Conservation (phyloP, 2,329 filamentous ascomycete genomes). For the Neofusicoccum parvum region DNA sequence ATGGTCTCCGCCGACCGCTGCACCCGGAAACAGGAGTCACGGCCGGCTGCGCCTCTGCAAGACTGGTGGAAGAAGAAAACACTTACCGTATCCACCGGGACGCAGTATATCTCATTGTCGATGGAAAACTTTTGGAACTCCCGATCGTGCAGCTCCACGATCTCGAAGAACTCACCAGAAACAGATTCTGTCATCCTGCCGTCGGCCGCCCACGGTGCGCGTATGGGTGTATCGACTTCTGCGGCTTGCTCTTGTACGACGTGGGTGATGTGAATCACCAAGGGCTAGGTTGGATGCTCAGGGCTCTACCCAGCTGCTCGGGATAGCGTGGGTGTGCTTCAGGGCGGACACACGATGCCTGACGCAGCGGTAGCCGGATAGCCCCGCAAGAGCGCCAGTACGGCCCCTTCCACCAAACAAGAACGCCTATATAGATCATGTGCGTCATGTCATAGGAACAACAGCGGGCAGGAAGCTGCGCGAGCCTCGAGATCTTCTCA, state of each 20-base stretch:
- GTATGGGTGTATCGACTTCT: neutral
- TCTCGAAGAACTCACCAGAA: slow-evolving; percentile 21
- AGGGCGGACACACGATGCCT: slow-evolving; percentile 21
- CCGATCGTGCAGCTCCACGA: slow-evolving; percentile 39
- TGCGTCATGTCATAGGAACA: slow-evolving; percentile 17
- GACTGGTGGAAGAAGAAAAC: neutral
- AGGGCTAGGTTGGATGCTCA: slow-evolving; percentile 15
- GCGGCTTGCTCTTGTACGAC: slow-evolving; percentile 21
- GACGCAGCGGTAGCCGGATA: slow-evolving; percentile 20
- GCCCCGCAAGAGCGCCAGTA: slow-evolving; percentile 22
- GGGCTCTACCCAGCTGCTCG: slow-evolving; percentile 20
- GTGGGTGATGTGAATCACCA: slow-evolving; percentile 17
- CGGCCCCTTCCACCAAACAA: slow-evolving; percentile 18
- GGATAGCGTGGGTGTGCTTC: slow-evolving; percentile 20
- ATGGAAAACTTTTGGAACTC: slow-evolving; percentile 42
- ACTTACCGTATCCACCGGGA: slow-evolving; percentile 40
- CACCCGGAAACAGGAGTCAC: neutral
- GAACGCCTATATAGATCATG: slow-evolving; percentile 12
- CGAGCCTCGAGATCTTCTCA: slow-evolving; percentile 15
- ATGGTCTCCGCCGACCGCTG: neutral
- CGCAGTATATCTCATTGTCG: slow-evolving; percentile 41
- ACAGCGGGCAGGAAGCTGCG: neutral
- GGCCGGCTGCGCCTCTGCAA: neutral
- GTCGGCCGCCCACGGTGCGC: neutral
- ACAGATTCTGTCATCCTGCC: slow-evolving; percentile 23